Base-by-base conservation (phyloP, 495 filamentous ascomycete genomes). In the Penicillium malachiteum region DNA sequence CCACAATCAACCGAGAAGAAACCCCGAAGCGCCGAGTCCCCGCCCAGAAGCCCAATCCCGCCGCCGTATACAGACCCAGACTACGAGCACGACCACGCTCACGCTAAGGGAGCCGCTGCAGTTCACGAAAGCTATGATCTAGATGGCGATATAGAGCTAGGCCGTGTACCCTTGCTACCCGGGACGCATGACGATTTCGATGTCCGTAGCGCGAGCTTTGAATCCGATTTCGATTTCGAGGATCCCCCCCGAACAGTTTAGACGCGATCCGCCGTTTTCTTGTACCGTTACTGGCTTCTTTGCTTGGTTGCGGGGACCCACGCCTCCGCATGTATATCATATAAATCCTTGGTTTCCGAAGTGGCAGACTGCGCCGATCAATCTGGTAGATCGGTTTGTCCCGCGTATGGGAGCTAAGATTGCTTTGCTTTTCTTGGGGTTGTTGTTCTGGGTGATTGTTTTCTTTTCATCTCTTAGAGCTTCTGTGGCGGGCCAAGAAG, bases 381-480 rank as follows among this genome's bases (percentile, higher is more conserved):
- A 74, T 31, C 61, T 89, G 11, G 65, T 91, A 41, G 77, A 85
- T 44, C 78, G 70, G 35, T 77, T 74, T 38, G 67, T 87, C 13
- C 87, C 86, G 17, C 78, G 70, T 35, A 72, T 60, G 40, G 73
- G 44, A n/a, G 78, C 82, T 39, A 78, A 82, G 45, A 61, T 82
- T 7, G 64, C 70, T 10, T 65, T 84, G 3, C 70, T 89, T 35
- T 64, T 83, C 4, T 64, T 63, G 9, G 87, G 76, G 47, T 72
- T 87, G 42, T 71, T 80, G 2, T 38, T 83, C 48, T 93, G 89
- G 89, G 73, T 88, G 1, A 60, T 84, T 9, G 75, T 82, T 2
- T 93, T 92, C 57, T 70, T 84, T 14, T 61, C 81, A 3, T 77
- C 87, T n/a, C 69, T 88, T 62, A 81, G 85, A 57, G 63, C 76